phyloP scores from a whole-genome alignment of 2,329 filamentous ascomycete genomes.

The Colletotrichum abscissum region DNA sequence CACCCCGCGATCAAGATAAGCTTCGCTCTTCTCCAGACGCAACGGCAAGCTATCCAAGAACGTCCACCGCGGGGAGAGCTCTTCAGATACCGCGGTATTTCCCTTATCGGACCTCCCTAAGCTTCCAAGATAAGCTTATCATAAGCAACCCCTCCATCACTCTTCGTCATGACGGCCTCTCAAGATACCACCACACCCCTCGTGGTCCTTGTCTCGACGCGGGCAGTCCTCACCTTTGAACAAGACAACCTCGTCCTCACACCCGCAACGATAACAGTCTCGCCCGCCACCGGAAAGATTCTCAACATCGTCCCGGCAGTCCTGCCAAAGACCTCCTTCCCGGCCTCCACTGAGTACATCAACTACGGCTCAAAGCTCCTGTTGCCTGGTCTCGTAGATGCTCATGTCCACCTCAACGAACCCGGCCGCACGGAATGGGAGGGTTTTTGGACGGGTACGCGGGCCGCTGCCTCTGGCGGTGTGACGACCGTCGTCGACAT shows the following conservation, averaged over 20 bases:
- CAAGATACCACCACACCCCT: conserved; percentile 54
- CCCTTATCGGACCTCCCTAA: conserved; percentile 2
- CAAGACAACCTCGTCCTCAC: conserved; percentile 73
- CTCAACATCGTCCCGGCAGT: conserved; percentile 78
- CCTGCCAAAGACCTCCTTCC: conserved; percentile 81
- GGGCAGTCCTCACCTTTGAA: conserved; percentile 81
- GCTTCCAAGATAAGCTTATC: conserved; percentile 24
- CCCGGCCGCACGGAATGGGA: conserved; percentile 98
- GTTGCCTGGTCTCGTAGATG: conserved; percentile 92
- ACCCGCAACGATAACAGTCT: conserved; percentile 86
- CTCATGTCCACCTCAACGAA: conserved; percentile 97
- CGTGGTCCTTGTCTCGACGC: conserved; percentile 84
- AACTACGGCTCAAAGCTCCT: conserved; percentile 89
- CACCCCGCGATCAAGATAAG: conserved; percentile 29
- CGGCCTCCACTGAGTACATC: conserved; percentile 76
- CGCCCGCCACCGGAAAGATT: conserved; percentile 84
- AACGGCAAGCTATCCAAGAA: not conserved
- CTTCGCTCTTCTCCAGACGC: conserved; percentile 3
- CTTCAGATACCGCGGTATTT: not conserved
- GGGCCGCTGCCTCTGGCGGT: conserved; percentile 92
- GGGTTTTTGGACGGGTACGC: conserved; percentile 94
- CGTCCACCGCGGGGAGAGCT: conserved; percentile 16
- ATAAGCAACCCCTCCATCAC: not conserved
- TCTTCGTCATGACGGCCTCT: conserved; percentile 44
- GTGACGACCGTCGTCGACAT: conserved; percentile 98